phyloP scores from a whole-genome alignment of 345 rosid species.

The Mallotus nudiflorus region DNA sequence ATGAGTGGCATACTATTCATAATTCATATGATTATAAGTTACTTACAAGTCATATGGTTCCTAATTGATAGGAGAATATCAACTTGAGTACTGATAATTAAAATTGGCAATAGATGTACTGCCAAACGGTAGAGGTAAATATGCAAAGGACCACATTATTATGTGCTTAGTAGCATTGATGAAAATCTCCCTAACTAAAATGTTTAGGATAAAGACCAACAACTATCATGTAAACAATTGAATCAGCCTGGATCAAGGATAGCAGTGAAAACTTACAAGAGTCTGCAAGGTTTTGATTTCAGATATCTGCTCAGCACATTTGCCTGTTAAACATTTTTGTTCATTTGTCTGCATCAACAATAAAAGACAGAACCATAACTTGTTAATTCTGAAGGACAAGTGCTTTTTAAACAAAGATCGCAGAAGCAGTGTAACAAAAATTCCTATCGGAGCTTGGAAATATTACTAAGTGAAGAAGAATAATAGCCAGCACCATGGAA shows the following conservation, averaged over 20 bases:
- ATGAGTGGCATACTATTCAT: background rate
- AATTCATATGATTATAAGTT: background rate
- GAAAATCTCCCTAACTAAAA: background rate
- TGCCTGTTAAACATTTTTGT: slow-evolving; percentile 53
- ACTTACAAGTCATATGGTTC: too few relatives aligned
- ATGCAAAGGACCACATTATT: background rate
- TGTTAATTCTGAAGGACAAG: slow-evolving; percentile 6
- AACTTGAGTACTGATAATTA: background rate
- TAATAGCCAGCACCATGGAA: background rate
- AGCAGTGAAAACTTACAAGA: slow-evolving; percentile 46
- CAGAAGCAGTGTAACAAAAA: background rate
- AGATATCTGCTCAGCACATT: slow-evolving; percentile 62
- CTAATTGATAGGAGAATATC: too few relatives aligned
- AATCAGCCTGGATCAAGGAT: background rate
- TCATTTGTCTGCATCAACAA: slow-evolving; percentile 60
- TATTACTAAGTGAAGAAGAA: background rate
- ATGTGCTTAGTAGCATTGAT: background rate
- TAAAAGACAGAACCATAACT: background rate
- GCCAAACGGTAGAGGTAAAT: background rate
- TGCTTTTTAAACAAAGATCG: background rate
- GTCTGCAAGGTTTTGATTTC: slow-evolving; percentile 66
- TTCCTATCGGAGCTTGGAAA: background rate
- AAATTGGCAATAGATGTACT: background rate
- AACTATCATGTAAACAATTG: background rate
- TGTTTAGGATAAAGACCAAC: too few relatives aligned